Evolutionary conservation across 2,329 filamentous ascomycete species (phyloP).

Genomic region (Penicillium digitatum): DNA sequence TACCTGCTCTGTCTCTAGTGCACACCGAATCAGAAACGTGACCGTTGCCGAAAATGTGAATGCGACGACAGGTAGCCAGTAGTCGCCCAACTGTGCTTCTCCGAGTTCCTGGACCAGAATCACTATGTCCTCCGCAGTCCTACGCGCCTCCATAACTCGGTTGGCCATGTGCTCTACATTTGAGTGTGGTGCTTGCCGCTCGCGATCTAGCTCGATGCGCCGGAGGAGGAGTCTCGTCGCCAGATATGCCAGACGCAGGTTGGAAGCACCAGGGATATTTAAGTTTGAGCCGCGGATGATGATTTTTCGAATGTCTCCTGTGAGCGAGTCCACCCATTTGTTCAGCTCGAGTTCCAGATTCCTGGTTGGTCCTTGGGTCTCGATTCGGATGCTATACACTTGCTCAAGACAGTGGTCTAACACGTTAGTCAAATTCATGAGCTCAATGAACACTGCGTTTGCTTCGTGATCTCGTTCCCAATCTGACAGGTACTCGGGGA

Average conservation of each 20-base stretch:
- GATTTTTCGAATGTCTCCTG: constrained; percentile 37
- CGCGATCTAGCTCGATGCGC: constrained; percentile 47
- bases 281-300: constrained; percentile 45
- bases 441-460: constrained; percentile 45
- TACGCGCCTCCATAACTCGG: constrained; percentile 40
- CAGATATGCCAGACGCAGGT: constrained; percentile 52
- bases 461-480: constrained; percentile 23
- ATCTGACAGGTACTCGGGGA: constrained; percentile 32
- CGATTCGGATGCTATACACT: constrained; percentile 33
- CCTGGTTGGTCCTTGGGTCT: neutral
- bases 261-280: constrained; percentile 46
- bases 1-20: constrained; percentile 33
- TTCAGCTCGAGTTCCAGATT: constrained; percentile 41
- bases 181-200: constrained; percentile 21
- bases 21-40: constrained; percentile 51
- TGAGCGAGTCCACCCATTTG: constrained; percentile 47
- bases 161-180: constrained; percentile 15
- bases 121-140: constrained; percentile 50
- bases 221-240: constrained; percentile 48
- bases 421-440: constrained; percentile 46
- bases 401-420: constrained; percentile 36
- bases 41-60: constrained; percentile 50
- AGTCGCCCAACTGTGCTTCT: constrained; percentile 45
- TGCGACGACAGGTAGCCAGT: constrained; percentile 50
- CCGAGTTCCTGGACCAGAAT: constrained; percentile 47